These are phyloP conservation scores for Hura crepitans DNA, from an alignment of 441 rosid species.

Conservation along the genomic window DNA sequence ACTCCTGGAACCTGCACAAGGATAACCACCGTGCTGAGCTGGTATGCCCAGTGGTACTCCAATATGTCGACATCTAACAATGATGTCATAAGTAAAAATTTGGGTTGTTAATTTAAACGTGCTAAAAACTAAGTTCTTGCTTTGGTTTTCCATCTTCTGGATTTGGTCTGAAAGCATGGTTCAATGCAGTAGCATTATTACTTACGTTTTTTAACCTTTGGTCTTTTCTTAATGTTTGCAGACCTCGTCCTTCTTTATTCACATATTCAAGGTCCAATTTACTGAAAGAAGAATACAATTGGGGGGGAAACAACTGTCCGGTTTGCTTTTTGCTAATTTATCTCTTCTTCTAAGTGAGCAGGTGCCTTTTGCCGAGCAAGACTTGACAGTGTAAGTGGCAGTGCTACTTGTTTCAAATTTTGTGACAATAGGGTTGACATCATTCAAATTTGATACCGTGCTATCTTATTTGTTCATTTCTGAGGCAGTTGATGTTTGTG, in stretches of 20 bases:
- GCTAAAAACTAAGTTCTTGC: too few species aligned
- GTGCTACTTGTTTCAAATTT: slow-evolving; percentile 10
- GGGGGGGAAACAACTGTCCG: slow-evolving; percentile 79
- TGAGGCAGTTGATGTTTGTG: neutral
- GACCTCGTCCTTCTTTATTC: slow-evolving; percentile 82
- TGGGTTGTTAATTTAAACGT: too few species aligned
- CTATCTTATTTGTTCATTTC: neutral
- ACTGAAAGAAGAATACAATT: slow-evolving; percentile 59
- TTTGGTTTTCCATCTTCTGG: neutral
- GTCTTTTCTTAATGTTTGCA: slow-evolving; percentile 37
- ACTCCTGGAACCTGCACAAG: too few species aligned
- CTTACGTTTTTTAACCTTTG: neutral
- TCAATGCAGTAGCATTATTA: slow-evolving; percentile 1
- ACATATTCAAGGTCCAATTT: slow-evolving; percentile 78
- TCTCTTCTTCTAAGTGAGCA: slow-evolving; percentile 76
- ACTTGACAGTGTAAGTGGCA: slow-evolving; percentile 69
- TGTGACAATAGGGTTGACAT: neutral
- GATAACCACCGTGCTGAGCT: too few species aligned
- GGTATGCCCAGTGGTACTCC: too few species aligned
- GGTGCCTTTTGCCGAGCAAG: slow-evolving; percentile 69
- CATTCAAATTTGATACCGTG: neutral
- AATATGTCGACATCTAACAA: too few species aligned
- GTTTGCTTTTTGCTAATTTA: slow-evolving; percentile 56
- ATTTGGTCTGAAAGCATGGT: slow-evolving; percentile 7
- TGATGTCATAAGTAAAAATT: too few species aligned